Evolutionary conservation across 2,329 filamentous ascomycete genomes (phyloP).

Genomic region (Nectriaceae sp.): DNA sequence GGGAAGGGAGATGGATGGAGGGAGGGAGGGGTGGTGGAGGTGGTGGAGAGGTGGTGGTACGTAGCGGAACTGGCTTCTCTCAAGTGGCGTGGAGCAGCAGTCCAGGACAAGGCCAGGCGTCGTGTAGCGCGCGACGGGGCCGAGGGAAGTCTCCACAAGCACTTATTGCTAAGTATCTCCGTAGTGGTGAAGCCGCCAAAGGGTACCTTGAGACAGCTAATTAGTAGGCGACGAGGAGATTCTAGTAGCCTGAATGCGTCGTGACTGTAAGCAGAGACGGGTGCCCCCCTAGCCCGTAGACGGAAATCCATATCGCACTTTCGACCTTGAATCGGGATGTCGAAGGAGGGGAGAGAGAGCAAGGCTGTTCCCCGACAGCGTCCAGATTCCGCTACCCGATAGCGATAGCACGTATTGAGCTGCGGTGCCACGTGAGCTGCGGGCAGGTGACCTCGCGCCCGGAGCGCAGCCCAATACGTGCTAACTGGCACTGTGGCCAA

Average conservation of each 20-base stretch:
- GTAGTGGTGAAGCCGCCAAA: conserved; percentile 21
- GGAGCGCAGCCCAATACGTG: not conserved
- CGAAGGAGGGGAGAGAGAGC: not conserved
- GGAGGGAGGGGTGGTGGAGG: not conserved
- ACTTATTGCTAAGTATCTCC: conserved; percentile 11
- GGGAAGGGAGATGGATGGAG: not conserved
- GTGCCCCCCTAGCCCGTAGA: too few species aligned
- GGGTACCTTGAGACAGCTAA: conserved; percentile 10
- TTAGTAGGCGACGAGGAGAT: too few species aligned
- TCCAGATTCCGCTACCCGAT: not conserved
- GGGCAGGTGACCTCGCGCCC: not conserved
- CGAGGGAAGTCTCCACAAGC: conserved; percentile 13
- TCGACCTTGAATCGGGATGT: not conserved
- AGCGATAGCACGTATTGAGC: not conserved
- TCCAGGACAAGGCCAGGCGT: conserved; percentile 20
- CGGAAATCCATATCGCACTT: too few species aligned
- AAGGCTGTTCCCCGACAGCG: not conserved
- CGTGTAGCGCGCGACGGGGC: conserved; percentile 26
- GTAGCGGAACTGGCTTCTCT: not conserved
- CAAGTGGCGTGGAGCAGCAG: conserved; percentile 18
- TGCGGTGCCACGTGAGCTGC: conserved; percentile 6
- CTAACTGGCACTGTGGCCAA: not conserved
- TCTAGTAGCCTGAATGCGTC: too few species aligned
- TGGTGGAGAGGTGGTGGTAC: not conserved
- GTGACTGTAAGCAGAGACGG: too few species aligned